Percentiles rank a stretch among this genome's conserved stretches.
These are phyloP conservation scores for Cinnamomum micranthum DNA, from an alignment of 164 flowering plant species.

Conservation along the genomic window DNA sequence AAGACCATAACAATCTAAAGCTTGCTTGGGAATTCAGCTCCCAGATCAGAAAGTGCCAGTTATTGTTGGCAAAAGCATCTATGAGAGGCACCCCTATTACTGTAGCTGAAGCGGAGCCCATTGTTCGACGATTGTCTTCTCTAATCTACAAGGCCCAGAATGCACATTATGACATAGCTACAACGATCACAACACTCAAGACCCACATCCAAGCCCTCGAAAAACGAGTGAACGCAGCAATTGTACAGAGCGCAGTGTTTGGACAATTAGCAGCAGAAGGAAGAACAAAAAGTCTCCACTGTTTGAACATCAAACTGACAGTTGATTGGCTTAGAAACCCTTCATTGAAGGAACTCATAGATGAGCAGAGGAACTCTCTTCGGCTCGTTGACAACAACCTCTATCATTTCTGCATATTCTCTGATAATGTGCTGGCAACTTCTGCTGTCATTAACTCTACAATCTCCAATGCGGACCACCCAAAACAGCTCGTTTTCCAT, in stretches of 20 bases:
- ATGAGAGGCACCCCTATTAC: slow-evolving; percentile 71
- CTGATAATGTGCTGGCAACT: slow-evolving; percentile 67
- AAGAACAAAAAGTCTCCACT: slow-evolving; percentile 67
- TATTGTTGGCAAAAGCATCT: slow-evolving; percentile 84
- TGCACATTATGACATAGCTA: slow-evolving; percentile 87
- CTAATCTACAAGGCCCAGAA: slow-evolving; percentile 83
- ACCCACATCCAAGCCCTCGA: slow-evolving; percentile 92
- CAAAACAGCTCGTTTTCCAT: slow-evolving; percentile 81
- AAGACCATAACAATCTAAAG: slow-evolving; percentile 85
- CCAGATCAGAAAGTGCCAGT: slow-evolving; percentile 75
- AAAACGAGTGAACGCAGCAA: slow-evolving; percentile 81
- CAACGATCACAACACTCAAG: slow-evolving; percentile 87
- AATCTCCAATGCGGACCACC: slow-evolving; percentile 69
- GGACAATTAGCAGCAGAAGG: slow-evolving; percentile 83
- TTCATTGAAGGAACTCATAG: slow-evolving; percentile 39
- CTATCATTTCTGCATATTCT: slow-evolving; percentile 82
- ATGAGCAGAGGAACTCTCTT: slow-evolving; percentile 52
- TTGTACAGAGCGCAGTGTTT: slow-evolving; percentile 70
- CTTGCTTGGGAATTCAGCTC: slow-evolving; percentile 92
- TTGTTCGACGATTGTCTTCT: slow-evolving; percentile 57
- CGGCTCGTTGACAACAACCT: slow-evolving; percentile 75
- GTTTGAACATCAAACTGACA: slow-evolving; percentile 54
- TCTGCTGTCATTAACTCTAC: slow-evolving; percentile 83
- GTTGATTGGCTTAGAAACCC: slow-evolving; percentile 47
- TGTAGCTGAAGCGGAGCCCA: slow-evolving; percentile 66